Conservation (phyloP, 352 stramenopile genomes). For the Globisporangium alternatum region DNA sequence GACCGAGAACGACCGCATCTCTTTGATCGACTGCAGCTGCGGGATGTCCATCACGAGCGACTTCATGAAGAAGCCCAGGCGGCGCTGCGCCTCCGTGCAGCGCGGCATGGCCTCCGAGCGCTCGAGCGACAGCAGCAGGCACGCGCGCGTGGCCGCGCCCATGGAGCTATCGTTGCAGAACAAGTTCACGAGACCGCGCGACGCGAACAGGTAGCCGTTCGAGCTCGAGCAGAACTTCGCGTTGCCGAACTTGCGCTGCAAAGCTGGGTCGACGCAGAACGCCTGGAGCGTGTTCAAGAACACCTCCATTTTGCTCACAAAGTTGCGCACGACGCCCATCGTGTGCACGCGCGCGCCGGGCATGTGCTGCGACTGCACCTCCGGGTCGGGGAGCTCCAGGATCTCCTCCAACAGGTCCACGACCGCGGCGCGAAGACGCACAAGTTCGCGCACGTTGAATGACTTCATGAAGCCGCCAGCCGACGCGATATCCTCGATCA, state of each 20-base stretch:
- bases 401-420: constrained; percentile 81
- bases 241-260: constrained; percentile 74
- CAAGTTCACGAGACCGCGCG: constrained; percentile 64
- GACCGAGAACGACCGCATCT: constrained; percentile 84
- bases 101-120: constrained; percentile 66
- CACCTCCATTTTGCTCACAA: constrained; percentile 84
- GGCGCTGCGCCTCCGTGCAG: constrained; percentile 58
- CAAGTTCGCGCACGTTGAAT: constrained; percentile 68
- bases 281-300: constrained; percentile 63
- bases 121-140: constrained; percentile 62
- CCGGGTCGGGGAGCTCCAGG: constrained; percentile 76
- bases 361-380: constrained; percentile 68
- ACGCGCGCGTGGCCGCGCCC: constrained; percentile 65
- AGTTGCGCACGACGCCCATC: constrained; percentile 84
- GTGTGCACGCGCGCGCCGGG: constrained; percentile 62
- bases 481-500: constrained; percentile 67
- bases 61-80: constrained; percentile 86
- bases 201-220: constrained; percentile 67
- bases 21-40: constrained; percentile 73
- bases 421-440: constrained; percentile 52
- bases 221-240: constrained; percentile 70
- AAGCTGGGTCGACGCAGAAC: constrained; percentile 62
- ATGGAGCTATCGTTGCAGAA: constrained; percentile 74
- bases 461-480: constrained; percentile 73
- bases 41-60: constrained; percentile 86